Conservation (phyloP, 805 yeast species). For the Tetrapisispora fleetii region DNA sequence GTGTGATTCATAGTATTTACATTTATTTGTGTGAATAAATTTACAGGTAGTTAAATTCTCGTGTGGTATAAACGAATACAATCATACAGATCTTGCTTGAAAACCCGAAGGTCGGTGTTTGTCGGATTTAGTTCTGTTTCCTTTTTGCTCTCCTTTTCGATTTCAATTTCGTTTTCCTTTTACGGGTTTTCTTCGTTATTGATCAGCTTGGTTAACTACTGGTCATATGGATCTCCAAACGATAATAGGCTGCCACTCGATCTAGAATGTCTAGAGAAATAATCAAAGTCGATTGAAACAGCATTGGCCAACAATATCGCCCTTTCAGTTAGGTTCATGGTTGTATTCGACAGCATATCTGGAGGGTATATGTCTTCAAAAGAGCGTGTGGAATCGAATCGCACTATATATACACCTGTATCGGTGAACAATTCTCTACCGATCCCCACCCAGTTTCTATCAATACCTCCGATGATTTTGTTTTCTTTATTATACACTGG, state of each 20-base stretch:
- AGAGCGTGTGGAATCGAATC: slow-evolving; percentile 64
- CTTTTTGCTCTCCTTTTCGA: no score
- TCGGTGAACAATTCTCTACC: slow-evolving; percentile 91
- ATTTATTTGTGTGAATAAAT: no score
- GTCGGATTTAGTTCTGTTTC: no score
- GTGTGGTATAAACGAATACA: no score
- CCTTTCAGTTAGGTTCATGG: slow-evolving; percentile 66
- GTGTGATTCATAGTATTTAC: no score
- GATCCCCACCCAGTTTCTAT: slow-evolving; percentile 90
- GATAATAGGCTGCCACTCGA: slow-evolving; percentile 36
- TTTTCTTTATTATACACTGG: slow-evolving; percentile 56
- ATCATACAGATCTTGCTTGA: no score
- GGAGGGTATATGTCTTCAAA: slow-evolving; percentile 51
- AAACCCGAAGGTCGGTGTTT: no score
- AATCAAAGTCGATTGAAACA: slow-evolving; percentile 88
- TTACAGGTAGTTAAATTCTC: no score
- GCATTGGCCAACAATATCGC: slow-evolving; percentile 83
- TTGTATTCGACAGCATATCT: slow-evolving; percentile 23
- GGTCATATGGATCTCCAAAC: slow-evolving; percentile 22
- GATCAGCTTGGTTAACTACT: neutral
- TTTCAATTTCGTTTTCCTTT: no score
- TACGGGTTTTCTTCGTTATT: neutral
- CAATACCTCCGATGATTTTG: slow-evolving; percentile 61
- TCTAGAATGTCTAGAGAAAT: slow-evolving; percentile 85
- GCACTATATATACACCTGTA: slow-evolving; percentile 80